These are phyloP conservation scores for Linanthus parryae DNA, from an alignment of 148 eudicot genomes.

Conservation along the genomic window DNA sequence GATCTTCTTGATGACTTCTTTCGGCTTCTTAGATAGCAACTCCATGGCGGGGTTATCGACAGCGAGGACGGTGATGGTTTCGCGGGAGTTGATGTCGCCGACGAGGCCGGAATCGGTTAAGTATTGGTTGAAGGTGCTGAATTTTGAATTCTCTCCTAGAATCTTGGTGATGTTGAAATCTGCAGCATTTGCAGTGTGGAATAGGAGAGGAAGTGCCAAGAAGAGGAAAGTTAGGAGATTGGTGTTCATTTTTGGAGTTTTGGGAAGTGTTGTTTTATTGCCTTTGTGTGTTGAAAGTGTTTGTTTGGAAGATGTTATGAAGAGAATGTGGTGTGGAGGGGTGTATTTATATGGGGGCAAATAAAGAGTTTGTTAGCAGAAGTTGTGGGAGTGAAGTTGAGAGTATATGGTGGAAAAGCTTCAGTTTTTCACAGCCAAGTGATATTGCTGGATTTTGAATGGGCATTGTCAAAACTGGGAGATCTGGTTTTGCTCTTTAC, in stretches of 20 bases:
- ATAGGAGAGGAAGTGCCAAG: constrained; percentile 14
- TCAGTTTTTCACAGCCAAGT: no score
- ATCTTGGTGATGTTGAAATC: constrained; percentile 36
- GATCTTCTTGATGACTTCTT: constrained; percentile 16
- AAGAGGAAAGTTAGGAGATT: constrained; percentile 6
- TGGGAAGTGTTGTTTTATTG: no score
- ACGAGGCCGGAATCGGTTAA: constrained; percentile 32
- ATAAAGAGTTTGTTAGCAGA: no score
- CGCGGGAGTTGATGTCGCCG: constrained; percentile 19
- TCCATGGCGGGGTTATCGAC: constrained; percentile 20
- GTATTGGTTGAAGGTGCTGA: constrained; percentile 37
- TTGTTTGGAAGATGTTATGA: no score
- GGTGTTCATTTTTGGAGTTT: constrained; percentile 12
- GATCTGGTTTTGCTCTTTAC: no score
- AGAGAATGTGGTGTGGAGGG: no score
- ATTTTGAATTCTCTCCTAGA: constrained; percentile 20
- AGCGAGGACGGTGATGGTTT: constrained; percentile 32
- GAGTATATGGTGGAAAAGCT: no score
- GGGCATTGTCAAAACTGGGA: no score
- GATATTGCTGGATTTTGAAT: no score
- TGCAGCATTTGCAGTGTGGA: constrained; percentile 14
- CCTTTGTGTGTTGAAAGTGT: no score
- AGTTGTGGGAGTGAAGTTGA: no score
- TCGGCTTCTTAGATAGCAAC: constrained; percentile 19
- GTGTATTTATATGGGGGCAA: no score